Conservation (phyloP, 495 filamentous ascomycete species). For the Trichoderma virens region DNA sequence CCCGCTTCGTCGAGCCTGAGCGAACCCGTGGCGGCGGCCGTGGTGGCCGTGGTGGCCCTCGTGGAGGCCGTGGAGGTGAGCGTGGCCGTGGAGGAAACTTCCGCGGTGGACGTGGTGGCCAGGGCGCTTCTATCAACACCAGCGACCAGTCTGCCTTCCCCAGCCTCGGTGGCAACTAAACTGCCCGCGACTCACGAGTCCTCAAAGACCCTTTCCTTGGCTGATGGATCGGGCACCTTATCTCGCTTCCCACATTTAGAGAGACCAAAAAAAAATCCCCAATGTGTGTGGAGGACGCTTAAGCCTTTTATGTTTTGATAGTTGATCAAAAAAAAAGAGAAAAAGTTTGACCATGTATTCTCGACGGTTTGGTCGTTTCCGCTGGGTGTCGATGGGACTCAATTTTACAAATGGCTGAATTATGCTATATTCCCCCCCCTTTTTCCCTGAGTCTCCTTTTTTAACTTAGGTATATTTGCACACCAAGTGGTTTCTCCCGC, state of each 20-base stretch:
- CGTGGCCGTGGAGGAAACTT: slow-evolving; percentile 40
- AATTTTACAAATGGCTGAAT: not conserved
- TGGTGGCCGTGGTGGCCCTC: slow-evolving; percentile 45
- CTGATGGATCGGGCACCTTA: not conserved
- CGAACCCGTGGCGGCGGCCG: slow-evolving; percentile 46
- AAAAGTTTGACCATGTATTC: not conserved
- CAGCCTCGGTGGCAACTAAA: slow-evolving; percentile 47
- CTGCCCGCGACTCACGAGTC: not conserved
- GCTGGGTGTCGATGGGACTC: too few species aligned
- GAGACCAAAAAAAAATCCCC: not conserved
- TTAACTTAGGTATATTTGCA: not conserved
- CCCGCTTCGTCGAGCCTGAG: slow-evolving; percentile 62
- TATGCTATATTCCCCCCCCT: not conserved
- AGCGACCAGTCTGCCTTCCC: slow-evolving; percentile 65
- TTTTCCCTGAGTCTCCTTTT: not conserved
- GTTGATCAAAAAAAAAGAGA: slow-evolving; percentile 5
- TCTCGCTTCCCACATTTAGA: not conserved
- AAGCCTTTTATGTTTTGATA: slow-evolving; percentile 5
- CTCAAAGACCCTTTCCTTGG: slow-evolving; percentile 3
- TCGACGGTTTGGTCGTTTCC: not conserved
- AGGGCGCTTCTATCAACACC: slow-evolving; percentile 48
- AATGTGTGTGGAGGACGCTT: not conserved
- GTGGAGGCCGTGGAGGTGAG: slow-evolving; percentile 42
- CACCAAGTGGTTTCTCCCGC: not conserved
- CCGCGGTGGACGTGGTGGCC: slow-evolving; percentile 38